phyloP scores from a whole-genome alignment of 768 basidiomycete species.

The Lanmaoa pseudosensibilis region DNA sequence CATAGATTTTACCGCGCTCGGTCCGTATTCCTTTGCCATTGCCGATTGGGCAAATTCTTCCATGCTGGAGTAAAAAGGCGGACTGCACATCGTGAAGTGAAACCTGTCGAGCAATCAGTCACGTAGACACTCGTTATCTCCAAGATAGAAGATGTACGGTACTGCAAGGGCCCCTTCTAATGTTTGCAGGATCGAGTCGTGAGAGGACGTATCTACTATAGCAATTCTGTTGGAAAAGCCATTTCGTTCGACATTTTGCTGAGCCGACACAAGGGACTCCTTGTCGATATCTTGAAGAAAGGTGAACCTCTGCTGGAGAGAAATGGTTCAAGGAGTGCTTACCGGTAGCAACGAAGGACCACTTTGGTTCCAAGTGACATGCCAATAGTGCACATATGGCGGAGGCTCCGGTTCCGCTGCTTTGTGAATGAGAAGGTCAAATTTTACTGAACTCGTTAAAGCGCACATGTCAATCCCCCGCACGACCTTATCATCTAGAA shows the following conservation, averaged over 20 bases:
- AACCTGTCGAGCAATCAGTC: slow-evolving; percentile 38
- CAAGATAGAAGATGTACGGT: slow-evolving; percentile 3
- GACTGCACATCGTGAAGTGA: slow-evolving; percentile 93
- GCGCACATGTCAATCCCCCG: slow-evolving; percentile 74
- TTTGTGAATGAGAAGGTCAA: background rate
- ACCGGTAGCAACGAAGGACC: slow-evolving; percentile 75
- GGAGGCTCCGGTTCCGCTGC: slow-evolving; percentile 87
- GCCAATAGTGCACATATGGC: slow-evolving; percentile 85
- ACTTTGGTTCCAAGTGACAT: slow-evolving; percentile 50
- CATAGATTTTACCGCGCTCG: slow-evolving; percentile 61
- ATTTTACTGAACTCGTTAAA: background rate
- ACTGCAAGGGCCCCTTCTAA: slow-evolving; percentile 12
- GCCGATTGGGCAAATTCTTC: slow-evolving; percentile 66
- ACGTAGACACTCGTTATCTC: background rate
- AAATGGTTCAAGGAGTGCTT: background rate
- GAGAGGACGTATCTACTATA: slow-evolving; percentile 40
- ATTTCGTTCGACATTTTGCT: slow-evolving; percentile 58
- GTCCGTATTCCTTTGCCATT: slow-evolving; percentile 59
- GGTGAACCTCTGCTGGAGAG: background rate
- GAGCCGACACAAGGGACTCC: slow-evolving; percentile 56
- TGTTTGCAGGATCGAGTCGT: slow-evolving; percentile 45
- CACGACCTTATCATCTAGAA: slow-evolving; percentile 27
- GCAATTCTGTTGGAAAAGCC: slow-evolving; percentile 49
- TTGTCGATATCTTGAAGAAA: slow-evolving; percentile 64
- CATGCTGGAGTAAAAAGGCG: slow-evolving; percentile 84